A percentile compares a stretch with the other conserved stretches of the same genome.
Conservation (phyloP, 352 stramenopile genomes). For the Globisporangium echinulatum region DNA sequence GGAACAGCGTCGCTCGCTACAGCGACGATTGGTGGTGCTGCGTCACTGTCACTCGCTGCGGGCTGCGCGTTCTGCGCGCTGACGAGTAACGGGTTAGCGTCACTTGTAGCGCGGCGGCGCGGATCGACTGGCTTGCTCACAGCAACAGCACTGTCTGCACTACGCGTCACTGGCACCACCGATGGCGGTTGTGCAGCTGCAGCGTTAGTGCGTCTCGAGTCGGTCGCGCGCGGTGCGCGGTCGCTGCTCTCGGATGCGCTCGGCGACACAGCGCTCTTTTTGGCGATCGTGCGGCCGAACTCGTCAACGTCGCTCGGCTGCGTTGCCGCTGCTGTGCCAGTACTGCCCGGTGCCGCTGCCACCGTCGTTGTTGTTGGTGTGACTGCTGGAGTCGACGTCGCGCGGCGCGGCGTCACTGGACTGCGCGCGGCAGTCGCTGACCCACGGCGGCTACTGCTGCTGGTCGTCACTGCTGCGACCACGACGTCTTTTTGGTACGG, state of each 20-base stretch:
- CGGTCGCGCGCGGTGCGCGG: conserved; percentile 7
- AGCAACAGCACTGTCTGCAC: conserved; percentile 1
- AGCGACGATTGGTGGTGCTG: neutral
- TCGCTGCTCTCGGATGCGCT: neutral
- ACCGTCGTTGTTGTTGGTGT: neutral
- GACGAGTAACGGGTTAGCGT: neutral
- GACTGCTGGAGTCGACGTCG: neutral
- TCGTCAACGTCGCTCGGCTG: conserved; percentile 31
- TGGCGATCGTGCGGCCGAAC: conserved; percentile 39
- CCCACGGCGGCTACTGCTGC: neutral
- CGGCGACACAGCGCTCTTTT: conserved; percentile 4
- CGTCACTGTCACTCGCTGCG: too few relatives aligned
- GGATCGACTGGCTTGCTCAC: conserved; percentile 22
- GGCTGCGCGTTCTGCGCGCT: too few relatives aligned
- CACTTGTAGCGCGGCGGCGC: conserved; percentile 21
- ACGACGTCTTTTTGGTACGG: conserved; percentile 42
- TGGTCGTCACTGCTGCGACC: neutral
- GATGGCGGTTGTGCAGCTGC: neutral
- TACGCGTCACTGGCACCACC: neutral
- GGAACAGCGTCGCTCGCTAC: too few relatives aligned
- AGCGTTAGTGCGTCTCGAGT: conserved; percentile 16
- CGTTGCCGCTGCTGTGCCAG: neutral
- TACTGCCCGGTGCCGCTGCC: neutral
- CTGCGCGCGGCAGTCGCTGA: too few relatives aligned
- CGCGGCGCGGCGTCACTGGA: too few relatives aligned